phyloP scores from a whole-genome alignment of 2,329 filamentous ascomycete species.

The Exophiala sideris region DNA sequence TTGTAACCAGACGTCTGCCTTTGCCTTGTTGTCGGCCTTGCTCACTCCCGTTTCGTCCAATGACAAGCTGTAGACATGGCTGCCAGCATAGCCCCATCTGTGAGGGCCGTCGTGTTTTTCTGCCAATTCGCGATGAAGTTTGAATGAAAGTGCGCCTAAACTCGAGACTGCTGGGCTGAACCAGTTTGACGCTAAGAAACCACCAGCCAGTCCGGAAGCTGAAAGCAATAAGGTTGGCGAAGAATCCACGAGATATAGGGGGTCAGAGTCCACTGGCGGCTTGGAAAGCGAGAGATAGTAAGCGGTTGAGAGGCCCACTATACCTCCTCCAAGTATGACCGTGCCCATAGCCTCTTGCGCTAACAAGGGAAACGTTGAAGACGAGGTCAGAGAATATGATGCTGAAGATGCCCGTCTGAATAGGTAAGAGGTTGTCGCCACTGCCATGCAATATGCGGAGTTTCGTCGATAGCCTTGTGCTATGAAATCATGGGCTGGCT shows the following conservation, averaged over 20 bases:
- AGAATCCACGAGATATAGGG: too few relatives aligned
- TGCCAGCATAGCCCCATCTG: conserved; percentile 59
- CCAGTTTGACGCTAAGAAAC: conserved; percentile 73
- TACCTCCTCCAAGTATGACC: conserved; percentile 65
- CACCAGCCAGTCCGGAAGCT: conserved; percentile 63
- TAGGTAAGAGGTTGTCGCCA: too few relatives aligned
- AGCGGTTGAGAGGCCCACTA: conserved; percentile 67
- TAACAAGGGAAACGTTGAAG: too few relatives aligned
- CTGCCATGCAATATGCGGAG: too few relatives aligned
- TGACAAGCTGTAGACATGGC: conserved; percentile 58
- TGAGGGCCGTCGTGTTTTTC: conserved; percentile 54
- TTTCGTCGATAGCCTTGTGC: too few relatives aligned
- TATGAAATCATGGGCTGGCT: too few relatives aligned
- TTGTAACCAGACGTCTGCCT: conserved; percentile 63
- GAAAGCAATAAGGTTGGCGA: too few relatives aligned
- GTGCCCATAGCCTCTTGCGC: too few relatives aligned
- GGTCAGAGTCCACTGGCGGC: too few relatives aligned
- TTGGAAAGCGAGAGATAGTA: conserved; percentile 61
- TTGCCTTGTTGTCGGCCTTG: conserved; percentile 35
- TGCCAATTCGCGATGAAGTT: conserved; percentile 64
- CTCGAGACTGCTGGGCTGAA: conserved; percentile 56
- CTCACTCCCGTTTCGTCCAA: conserved; percentile 34
- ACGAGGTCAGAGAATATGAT: too few relatives aligned
- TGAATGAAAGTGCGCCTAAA: conserved; percentile 66
- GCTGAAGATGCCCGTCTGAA: background rate